These are phyloP conservation scores for Alternaria dauci DNA, from an alignment of 2,329 filamentous ascomycete genomes.

Conservation along the genomic window DNA sequence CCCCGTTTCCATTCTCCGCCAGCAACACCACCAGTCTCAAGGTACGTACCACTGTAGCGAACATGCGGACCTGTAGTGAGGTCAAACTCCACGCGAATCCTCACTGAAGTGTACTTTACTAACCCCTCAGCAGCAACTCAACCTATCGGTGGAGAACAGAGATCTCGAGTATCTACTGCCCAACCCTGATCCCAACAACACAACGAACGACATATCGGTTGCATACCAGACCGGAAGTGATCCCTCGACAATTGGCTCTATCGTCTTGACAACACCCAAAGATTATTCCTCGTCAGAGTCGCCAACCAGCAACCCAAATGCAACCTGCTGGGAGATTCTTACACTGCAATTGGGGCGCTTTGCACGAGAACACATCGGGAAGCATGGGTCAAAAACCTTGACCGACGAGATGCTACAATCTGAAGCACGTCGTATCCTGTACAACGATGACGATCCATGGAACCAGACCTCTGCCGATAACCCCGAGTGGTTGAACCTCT, in stretches of 20 bases:
- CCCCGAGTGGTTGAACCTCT: slow-evolving; percentile 58
- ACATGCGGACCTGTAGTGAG: not conserved
- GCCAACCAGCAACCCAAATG: slow-evolving; percentile 27
- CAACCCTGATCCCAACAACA: slow-evolving; percentile 1
- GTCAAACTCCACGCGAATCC: not conserved
- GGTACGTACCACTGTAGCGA: slow-evolving; percentile 24
- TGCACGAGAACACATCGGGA: slow-evolving; percentile 51
- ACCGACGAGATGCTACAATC: slow-evolving; percentile 61
- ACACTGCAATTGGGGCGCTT: slow-evolving; percentile 57
- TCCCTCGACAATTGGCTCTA: slow-evolving; percentile 26
- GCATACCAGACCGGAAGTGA: slow-evolving; percentile 26
- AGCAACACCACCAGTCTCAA: slow-evolving; percentile 46
- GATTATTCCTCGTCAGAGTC: slow-evolving; percentile 22
- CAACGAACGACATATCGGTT: slow-evolving; percentile 22
- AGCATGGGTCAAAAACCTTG: slow-evolving; percentile 48
- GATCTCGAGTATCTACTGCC: slow-evolving; percentile 44
- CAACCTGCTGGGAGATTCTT: slow-evolving; percentile 61
- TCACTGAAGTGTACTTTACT: slow-evolving; percentile 1
- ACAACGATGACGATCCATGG: slow-evolving; percentile 60
- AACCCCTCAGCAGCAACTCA: slow-evolving; percentile 28
- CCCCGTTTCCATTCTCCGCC: slow-evolving; percentile 59
- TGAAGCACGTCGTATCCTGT: slow-evolving; percentile 58
- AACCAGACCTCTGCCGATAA: slow-evolving; percentile 54
- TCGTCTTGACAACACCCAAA: slow-evolving; percentile 27
- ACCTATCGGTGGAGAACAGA: slow-evolving; percentile 21